Conservation (phyloP, 2,329 filamentous ascomycete genomes). For the Diaporthe velutina region DNA sequence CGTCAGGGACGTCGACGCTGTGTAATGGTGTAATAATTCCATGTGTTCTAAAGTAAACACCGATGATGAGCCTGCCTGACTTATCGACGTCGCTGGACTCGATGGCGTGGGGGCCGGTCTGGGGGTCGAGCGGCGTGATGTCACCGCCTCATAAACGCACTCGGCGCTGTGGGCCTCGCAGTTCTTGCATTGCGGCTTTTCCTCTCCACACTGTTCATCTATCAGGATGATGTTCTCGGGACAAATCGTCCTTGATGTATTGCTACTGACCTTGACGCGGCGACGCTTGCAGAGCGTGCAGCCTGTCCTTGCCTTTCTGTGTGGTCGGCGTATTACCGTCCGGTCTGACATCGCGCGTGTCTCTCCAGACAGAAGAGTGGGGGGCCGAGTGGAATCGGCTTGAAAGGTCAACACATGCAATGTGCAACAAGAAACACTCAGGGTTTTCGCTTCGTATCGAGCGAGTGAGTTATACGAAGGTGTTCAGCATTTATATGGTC, state of each 20-base stretch:
- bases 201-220: not conserved
- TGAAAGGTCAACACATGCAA: not conserved
- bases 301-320: constrained; percentile 9
- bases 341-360: not conserved
- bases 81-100: not conserved
- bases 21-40: constrained; percentile 8
- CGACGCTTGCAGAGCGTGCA: constrained; percentile 13
- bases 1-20: not conserved
- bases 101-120: not conserved
- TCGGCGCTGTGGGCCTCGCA: not conserved
- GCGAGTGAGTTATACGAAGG: not conserved
- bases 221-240: not conserved
- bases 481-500: not conserved
- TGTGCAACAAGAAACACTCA: not conserved
- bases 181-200: not conserved
- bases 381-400: not conserved
- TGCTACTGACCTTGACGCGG: constrained; percentile 3
- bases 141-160: constrained; percentile 9
- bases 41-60: not conserved
- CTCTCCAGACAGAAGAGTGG: not conserved
- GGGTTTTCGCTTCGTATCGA: not conserved
- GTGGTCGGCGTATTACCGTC: constrained; percentile 5
- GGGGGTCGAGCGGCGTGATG: not conserved
- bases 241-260: not conserved
- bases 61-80: not conserved